Base-by-base conservation (phyloP, 495 filamentous ascomycete species). In the Staphylotrichum tortipilum region DNA sequence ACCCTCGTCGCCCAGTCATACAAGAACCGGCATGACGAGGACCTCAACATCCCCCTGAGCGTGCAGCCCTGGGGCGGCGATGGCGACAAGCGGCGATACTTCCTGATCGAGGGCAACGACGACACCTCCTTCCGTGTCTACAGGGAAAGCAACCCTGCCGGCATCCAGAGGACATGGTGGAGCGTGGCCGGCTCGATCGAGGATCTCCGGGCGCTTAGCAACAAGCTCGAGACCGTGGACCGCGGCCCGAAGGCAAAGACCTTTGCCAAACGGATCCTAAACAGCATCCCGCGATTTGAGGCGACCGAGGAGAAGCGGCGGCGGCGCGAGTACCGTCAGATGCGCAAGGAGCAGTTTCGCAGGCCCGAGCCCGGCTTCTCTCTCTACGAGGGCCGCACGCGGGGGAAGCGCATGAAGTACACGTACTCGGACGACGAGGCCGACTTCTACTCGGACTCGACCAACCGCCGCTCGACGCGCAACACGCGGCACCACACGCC, bases 91-190 rank as follows among this genome's bases (percentile, higher is more conserved):
- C 81, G 94, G 26, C 78, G 88, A 47, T 97, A 95, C 67, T 98
- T 84, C 78, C 76, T 98, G 28, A 81, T 97, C 48, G 92, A 97
- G 65, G 92, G 92, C 26, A 81, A 84, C 57, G 90, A 97, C 61
- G 94, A 98, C 65, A 97, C 92, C 6, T 72, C 83, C 44, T 97
- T 97, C 63, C 77, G 92, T 35, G 77, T 98, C n/a, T 98, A 97
- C 63, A 76, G 94, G 33, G 92, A 98, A 67, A 91, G 87, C 65
- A 94, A 92, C 56, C 85, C 89, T 6, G 78, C 79, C 1, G 72
- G 84, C 33, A 82, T 87, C 52, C 78, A 84, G 47, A 78, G 83
- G 52, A 86, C 82, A 17, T 98, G 94, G 94, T 88, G 86, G 79
- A 95, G 80, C 65, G 78, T 96, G 21, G 92, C 94, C 4, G 89